A percentile compares a stretch with the other conserved stretches of the same genome.
Conservation (phyloP, 2,329 filamentous ascomycete genomes). For the Escovopsis sp. region DNA sequence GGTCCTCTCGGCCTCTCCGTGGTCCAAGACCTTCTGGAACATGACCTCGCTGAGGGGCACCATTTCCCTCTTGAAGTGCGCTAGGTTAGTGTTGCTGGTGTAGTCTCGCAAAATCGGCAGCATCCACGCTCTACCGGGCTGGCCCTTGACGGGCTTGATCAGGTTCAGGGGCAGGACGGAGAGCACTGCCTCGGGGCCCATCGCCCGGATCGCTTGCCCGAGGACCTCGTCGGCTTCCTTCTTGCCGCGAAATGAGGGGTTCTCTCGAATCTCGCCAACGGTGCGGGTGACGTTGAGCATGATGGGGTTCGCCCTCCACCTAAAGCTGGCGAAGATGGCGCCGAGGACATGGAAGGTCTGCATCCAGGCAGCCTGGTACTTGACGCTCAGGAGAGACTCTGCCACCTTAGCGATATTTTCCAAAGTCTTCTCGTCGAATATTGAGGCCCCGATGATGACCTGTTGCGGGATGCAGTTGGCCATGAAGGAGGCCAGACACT, state of each 20-base stretch:
- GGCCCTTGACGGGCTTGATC: conserved; percentile 55
- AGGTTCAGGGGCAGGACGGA: conserved; percentile 77
- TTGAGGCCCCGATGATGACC: conserved; percentile 74
- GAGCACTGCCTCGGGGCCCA: conserved; percentile 78
- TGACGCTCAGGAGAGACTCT: conserved; percentile 65
- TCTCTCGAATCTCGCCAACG: conserved; percentile 75
- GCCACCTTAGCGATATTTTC: conserved; percentile 65
- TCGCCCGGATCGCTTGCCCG: conserved; percentile 72
- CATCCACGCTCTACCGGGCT: conserved; percentile 86
- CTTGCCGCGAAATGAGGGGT: conserved; percentile 81
- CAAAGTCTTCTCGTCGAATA: conserved; percentile 82
- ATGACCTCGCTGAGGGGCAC: conserved; percentile 80
- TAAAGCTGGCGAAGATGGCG: conserved; percentile 73
- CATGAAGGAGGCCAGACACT: conserved; percentile 87
- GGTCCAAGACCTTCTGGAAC: conserved; percentile 77
- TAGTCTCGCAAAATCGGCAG: conserved; percentile 81
- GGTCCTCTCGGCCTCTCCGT: conserved; percentile 70
- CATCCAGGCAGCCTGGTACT: conserved; percentile 87
- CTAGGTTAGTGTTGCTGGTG: conserved; percentile 74
- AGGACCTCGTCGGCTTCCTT: conserved; percentile 89
- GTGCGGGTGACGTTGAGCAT: conserved; percentile 61
- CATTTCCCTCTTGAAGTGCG: conserved; percentile 74
- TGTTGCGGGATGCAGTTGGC: conserved; percentile 75
- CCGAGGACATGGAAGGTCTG: conserved; percentile 84
- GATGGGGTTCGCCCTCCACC: conserved; percentile 72